Percentiles rank a stretch among this genome's conserved stretches.
phyloP scores from a whole-genome alignment of 140 eudicot species.

The Oenanthe javanica region DNA sequence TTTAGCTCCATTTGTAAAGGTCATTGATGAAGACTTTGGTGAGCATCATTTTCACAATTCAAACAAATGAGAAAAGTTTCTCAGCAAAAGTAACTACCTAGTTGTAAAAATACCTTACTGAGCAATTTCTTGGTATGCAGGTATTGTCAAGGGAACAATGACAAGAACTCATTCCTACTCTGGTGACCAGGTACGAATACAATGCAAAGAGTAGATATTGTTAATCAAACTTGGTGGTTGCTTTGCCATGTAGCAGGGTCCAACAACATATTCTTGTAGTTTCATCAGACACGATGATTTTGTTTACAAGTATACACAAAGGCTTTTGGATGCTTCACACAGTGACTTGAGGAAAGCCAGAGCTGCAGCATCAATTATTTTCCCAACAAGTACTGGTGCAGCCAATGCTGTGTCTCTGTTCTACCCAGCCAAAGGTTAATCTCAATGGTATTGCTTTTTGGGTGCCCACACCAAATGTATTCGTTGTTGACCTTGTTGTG shows the following conservation, averaged over 20 bases:
- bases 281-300: not conserved
- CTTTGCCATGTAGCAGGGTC: too few relatives aligned
- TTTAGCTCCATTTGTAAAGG: too few relatives aligned
- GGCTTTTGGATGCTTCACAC: constrained; percentile 93
- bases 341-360: constrained; percentile 89
- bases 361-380: constrained; percentile 90
- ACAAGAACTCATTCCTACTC: constrained; percentile 98
- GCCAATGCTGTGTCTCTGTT: constrained; percentile 96
- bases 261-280: too few relatives aligned
- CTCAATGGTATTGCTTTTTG: constrained; percentile 96
- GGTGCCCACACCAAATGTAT: constrained; percentile 95
- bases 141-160: constrained; percentile 92
- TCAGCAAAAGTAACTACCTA: not conserved
- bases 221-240: too few relatives aligned
- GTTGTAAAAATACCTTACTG: not conserved
- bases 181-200: constrained; percentile 65
- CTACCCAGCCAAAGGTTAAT: constrained; percentile 92
- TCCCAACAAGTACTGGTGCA: constrained; percentile 93
- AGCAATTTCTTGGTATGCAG: constrained; percentile 23
- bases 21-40: constrained; percentile 14
- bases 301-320: constrained; percentile 24
- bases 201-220: too few relatives aligned
- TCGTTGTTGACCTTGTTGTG: constrained; percentile 85
- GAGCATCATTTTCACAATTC: constrained; percentile 12
- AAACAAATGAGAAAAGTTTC: not conserved